Percentiles rank a stretch among this genome's conserved stretches.
Evolutionary conservation across 2,329 filamentous ascomycete genomes (phyloP).

Genomic region (Podosphaera leucotricha): DNA sequence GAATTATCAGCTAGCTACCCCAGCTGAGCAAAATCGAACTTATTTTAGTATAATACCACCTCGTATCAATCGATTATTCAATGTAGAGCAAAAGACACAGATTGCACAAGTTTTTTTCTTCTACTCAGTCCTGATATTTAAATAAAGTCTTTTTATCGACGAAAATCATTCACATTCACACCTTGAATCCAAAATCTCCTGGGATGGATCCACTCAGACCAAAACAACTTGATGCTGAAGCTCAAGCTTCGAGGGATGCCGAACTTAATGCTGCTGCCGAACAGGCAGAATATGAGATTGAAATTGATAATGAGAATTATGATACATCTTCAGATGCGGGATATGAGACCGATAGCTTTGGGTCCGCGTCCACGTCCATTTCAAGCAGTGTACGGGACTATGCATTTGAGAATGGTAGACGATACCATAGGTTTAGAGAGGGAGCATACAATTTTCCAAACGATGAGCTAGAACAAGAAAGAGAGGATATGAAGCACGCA

Average conservation of each 20-base stretch:
- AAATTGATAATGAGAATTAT: constrained; percentile 8
- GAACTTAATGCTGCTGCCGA: constrained; percentile 7
- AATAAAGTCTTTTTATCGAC: too few species aligned
- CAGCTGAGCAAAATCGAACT: too few species aligned
- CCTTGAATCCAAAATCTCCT: too few species aligned
- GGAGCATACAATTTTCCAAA: constrained; percentile 34
- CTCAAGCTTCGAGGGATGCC: constrained; percentile 3
- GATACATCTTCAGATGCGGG: constrained; percentile 9
- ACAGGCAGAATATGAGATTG: constrained; percentile 12
- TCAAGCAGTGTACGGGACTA: constrained; percentile 23
- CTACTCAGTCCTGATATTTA: too few species aligned
- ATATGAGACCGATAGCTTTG: constrained; percentile 12
- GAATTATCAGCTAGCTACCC: too few species aligned
- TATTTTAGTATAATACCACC: too few species aligned
- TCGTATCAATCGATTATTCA: too few species aligned
- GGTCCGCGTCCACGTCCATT: constrained; percentile 10
- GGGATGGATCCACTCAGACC: too few species aligned
- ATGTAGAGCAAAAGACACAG: too few species aligned
- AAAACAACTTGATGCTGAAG: neutral
- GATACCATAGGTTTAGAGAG: constrained; percentile 31
- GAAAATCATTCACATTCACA: too few species aligned
- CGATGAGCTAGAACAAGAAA: constrained; percentile 33
- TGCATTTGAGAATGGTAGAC: constrained; percentile 30
- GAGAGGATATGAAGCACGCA: constrained; percentile 26
- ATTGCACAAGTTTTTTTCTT: too few species aligned